Percentiles rank a stretch among this genome's conserved stretches.
These are phyloP conservation scores for Aspergillus sp. DNA, from an alignment of 2,329 filamentous ascomycete genomes.

Conservation along the genomic window DNA sequence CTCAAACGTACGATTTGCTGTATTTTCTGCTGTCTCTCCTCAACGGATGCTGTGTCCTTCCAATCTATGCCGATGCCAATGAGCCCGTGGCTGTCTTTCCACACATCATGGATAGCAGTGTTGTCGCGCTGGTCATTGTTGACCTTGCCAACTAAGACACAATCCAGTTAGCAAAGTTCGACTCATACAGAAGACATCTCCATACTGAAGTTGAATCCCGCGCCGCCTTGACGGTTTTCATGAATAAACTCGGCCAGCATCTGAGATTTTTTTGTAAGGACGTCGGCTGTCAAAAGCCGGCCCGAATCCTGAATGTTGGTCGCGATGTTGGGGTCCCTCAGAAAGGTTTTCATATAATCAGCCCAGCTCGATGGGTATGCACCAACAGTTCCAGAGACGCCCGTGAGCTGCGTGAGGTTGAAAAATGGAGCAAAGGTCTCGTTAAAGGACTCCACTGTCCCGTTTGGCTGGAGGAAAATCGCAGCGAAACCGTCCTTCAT, in stretches of 20 bases:
- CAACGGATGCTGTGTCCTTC: not conserved
- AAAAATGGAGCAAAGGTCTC: constrained; percentile 1
- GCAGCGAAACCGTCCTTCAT: not conserved
- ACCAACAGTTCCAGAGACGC: not conserved
- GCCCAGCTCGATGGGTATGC: constrained; percentile 3
- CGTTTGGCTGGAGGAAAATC: not conserved
- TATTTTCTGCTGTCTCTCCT: not conserved
- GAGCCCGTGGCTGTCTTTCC: constrained; percentile 2
- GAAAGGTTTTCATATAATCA: not conserved
- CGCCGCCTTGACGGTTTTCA: not conserved
- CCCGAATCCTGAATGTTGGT: constrained; percentile 1
- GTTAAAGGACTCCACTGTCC: not conserved
- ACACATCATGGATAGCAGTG: not conserved
- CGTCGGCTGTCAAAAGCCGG: not conserved
- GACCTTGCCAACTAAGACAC: not conserved
- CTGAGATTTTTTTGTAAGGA: not conserved
- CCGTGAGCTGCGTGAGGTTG: not conserved
- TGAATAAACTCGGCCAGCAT: not conserved
- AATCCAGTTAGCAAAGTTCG: not conserved
- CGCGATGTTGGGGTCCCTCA: not conserved
- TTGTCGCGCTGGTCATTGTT: constrained; percentile 2
- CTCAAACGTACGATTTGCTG: not conserved
- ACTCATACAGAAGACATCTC: not conserved
- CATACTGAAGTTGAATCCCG: constrained; percentile 3
- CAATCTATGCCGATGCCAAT: not conserved